Base-by-base conservation (phyloP, 2,329 filamentous ascomycete species). In the Ophiostoma ulmi region DNA sequence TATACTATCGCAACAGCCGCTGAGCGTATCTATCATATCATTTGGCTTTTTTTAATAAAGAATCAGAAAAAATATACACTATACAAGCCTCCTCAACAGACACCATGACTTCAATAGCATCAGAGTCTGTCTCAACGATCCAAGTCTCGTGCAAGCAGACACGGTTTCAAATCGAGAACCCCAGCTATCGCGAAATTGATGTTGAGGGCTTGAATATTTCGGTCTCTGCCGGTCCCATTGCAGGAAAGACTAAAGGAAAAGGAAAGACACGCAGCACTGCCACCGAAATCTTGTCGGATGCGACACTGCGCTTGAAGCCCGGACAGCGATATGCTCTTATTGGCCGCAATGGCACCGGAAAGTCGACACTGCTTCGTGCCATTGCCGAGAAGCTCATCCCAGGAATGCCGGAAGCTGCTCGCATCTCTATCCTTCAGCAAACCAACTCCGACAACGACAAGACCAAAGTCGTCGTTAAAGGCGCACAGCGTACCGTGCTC, bases 291-390 rank as follows among this genome's bases (percentile, higher is more conserved):
- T 82, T 96, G 3, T 83, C 82, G 11, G 87, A 90, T 77, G 90
- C 90, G 1, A 88, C 88, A 71, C 80, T 96, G 48, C 86, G 88
- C 35, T 80, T 96, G 3, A 91, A 94, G 74, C 86, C 88, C 68
- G 90, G 91, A 0, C 83, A 88, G 65, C 85, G 91, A 72, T 96
- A 96, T 82, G 92, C 91, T 0, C 82, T 96, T 1, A 83, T 94
- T 26, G 93, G 92, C 0, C 85, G 91, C 7, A 96, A 96, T 79
- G 92, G 92, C 0, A 90, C 89, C 1, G 93, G 92, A 6, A 96
- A 96, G 77, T 94, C 91, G 4, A 94, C 91, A 0, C 80, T 94
- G 7, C 81, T 95, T 20, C 87, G 87, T 76, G 91, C 92, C 1
- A 88, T 96, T 74, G 90, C 88, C 5, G 88, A 93, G 73, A 92